A percentile compares a stretch with the other conserved stretches of the same genome.
phyloP scores from a whole-genome alignment of 2,329 filamentous ascomycete species.

The Byssoonygena ceratinophila region DNA sequence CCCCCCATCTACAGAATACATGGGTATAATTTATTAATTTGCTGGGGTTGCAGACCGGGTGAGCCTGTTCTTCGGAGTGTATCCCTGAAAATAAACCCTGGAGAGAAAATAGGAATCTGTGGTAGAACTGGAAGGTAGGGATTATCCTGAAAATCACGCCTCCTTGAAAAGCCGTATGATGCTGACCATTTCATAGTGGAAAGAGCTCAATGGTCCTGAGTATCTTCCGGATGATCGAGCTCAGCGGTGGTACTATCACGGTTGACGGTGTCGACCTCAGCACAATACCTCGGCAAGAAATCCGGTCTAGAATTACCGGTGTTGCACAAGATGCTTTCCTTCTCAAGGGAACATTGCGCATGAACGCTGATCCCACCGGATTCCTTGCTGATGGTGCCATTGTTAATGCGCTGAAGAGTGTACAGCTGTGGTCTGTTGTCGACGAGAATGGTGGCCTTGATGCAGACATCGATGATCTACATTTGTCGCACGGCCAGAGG shows the following conservation, averaged over 20 bases:
- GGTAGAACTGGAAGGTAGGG: slow-evolving; percentile 26
- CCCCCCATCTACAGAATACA: not conserved
- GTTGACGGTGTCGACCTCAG: slow-evolving; percentile 37
- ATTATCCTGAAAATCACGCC: slow-evolving; percentile 2
- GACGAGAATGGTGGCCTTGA: slow-evolving; percentile 33
- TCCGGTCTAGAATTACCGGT: slow-evolving; percentile 34
- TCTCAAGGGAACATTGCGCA: slow-evolving; percentile 32
- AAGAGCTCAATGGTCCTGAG: slow-evolving; percentile 36
- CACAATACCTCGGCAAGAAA: slow-evolving; percentile 29
- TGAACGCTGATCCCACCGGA: slow-evolving; percentile 33
- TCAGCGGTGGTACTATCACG: slow-evolving; percentile 31
- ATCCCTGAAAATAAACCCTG: slow-evolving; percentile 20
- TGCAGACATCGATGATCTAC: slow-evolving; percentile 39
- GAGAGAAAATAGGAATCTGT: slow-evolving; percentile 29
- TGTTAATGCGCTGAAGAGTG: slow-evolving; percentile 29
- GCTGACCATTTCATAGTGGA: slow-evolving; percentile 24
- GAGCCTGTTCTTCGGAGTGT: slow-evolving; percentile 22
- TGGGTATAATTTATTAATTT: not conserved
- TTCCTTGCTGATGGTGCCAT: slow-evolving; percentile 26
- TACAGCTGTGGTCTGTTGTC: slow-evolving; percentile 31
- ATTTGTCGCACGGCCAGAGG: slow-evolving; percentile 49
- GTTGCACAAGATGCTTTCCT: slow-evolving; percentile 39
- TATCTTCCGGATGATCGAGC: slow-evolving; percentile 36
- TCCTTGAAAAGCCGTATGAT: not conserved
- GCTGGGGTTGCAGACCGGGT: slow-evolving; percentile 5